Evolutionary conservation across 805 yeast genomes (phyloP), one percentile per base, ranked within the genome.

Genomic region (Lachancea mirantina): DNA sequence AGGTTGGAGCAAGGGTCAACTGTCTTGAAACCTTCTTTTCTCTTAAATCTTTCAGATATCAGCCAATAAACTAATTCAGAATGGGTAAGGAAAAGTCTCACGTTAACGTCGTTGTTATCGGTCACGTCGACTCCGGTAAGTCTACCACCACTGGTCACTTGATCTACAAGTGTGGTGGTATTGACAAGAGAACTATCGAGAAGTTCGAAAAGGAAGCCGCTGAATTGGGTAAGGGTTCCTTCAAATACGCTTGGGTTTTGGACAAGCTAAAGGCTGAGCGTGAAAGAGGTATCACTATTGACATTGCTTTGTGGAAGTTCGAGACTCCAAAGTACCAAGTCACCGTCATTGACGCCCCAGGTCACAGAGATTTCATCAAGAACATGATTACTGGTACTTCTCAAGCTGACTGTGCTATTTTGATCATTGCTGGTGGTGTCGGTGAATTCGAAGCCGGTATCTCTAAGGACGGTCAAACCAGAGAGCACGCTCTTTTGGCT

Each of bases 91-190:
- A 78, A 64, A 88, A 89, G 82, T 63, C 76, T 72, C 97, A 89
- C 84, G 84, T 89, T 77, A 89, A 89, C 95, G 94, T 89, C 75
- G 98, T 92, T 72, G 97, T 92, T 68, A 89, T 89, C 72, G 98
- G 97, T 74, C 97, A 89, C 95, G 97, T 92, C 96, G 97, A 89
- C 75, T 88, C 96, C 62, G 89, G 89, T 74, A 83, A 84, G 76
- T 89, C 96, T 50, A 88, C 97, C 66, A 89, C 96, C 72, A 88
- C 97, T 68, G 96, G 96, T 73, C 96, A 88, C 81, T 83, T 88
- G 74, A 87, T 88, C 67, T 88, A 68, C 94, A 87, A 87, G 89
- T 88, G 96, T 77, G 96, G 96, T 83, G 96, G 94, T 81, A 84
- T 84, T 61, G 96, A 87, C 76, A 87, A 85, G 84, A 83, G 96